phyloP scores from a whole-genome alignment of 768 basidiomycete genomes.

The Rickenella mellea region DNA sequence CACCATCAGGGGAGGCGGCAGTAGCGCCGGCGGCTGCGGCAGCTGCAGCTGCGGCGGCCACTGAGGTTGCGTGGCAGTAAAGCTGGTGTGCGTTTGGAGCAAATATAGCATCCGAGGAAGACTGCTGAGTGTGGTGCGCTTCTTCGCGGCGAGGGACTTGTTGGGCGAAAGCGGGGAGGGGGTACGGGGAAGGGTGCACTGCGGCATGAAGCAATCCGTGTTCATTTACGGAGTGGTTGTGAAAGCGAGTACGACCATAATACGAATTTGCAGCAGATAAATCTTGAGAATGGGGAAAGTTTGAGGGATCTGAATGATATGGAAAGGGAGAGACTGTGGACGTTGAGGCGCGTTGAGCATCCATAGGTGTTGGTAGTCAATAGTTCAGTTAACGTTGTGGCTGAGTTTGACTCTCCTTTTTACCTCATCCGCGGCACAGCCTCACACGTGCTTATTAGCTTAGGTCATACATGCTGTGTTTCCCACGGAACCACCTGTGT shows the following conservation, averaged over 20 bases:
- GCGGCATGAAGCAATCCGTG: conserved; percentile 22
- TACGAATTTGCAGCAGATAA: conserved; percentile 21
- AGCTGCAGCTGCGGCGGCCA: conserved; percentile 21
- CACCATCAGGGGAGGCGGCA: conserved; percentile 10
- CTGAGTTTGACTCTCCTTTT: no score
- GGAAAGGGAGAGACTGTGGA: no score
- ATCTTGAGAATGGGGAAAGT: conserved; percentile 23
- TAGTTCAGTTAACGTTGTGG: no score
- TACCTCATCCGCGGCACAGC: no score
- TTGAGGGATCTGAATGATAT: no score
- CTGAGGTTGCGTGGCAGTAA: conserved; percentile 38
- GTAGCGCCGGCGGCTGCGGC: conserved; percentile 26
- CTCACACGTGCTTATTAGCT: no score
- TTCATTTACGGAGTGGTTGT: conserved; percentile 25
- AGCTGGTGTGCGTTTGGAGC: conserved; percentile 45
- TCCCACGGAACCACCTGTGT: no score
- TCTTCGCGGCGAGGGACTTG: conserved; percentile 31
- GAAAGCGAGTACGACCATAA: conserved; percentile 19
- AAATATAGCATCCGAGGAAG: conserved; percentile 33
- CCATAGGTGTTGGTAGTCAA: no score
- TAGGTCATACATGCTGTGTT: no score
- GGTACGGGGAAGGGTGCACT: conserved; percentile 21
- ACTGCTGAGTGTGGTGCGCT: conserved; percentile 18
- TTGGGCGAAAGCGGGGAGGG: conserved; percentile 26
- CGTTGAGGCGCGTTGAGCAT: no score